Percentiles rank a stretch among this genome's conserved stretches.
Evolutionary conservation across 148 eudicot species (phyloP).

Genomic region (Fagopyrum homotropicum): DNA sequence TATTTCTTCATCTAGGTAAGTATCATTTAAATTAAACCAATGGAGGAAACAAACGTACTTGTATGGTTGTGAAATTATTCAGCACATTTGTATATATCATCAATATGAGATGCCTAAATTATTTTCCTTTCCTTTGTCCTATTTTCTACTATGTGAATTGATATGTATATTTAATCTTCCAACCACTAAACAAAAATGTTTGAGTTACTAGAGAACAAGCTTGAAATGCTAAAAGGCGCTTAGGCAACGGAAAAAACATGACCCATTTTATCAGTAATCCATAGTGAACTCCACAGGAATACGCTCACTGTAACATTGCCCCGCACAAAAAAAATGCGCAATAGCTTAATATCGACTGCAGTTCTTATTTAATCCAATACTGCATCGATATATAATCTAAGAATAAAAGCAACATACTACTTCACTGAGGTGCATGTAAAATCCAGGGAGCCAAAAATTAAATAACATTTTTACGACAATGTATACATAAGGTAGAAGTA

Average conservation of each 20-base stretch:
- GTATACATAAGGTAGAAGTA: background rate
- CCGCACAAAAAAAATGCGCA: background rate
- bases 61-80: too few relatives aligned
- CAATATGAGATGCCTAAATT: background rate
- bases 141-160: background rate
- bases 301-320: too few relatives aligned
- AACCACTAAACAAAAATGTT: background rate
- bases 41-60: background rate
- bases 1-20: background rate
- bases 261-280: background rate
- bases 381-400: background rate
- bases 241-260: background rate
- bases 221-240: background rate
- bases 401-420: background rate
- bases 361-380: background rate
- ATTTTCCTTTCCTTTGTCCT: background rate
- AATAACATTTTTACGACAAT: background rate
- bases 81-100: background rate
- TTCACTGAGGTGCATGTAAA: background rate
- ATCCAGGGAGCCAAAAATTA: background rate
- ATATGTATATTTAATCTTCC: background rate
- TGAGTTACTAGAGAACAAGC: background rate
- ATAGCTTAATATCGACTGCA: background rate
- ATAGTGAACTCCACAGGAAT: background rate
- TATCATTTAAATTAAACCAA: background rate